phyloP scores from a whole-genome alignment of 1,139 yeast species.

The Pichia sp. region DNA sequence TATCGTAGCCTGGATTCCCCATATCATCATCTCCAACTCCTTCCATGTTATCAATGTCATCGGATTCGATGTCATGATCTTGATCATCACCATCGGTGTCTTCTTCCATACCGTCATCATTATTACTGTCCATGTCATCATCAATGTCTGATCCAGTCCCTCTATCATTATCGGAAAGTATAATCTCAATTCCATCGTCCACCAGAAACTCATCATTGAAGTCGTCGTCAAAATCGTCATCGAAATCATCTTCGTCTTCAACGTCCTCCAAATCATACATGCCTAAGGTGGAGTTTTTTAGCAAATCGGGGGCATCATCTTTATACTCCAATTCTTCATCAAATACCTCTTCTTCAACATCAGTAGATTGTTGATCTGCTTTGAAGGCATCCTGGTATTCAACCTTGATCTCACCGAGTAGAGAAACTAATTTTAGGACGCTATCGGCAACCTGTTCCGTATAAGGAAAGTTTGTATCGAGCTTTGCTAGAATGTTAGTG shows the following conservation, averaged over 20 bases:
- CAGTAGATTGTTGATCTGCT: slow-evolving; percentile 42
- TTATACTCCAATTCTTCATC: slow-evolving; percentile 53
- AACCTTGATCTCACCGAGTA: slow-evolving; percentile 59
- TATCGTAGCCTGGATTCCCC: slow-evolving; percentile 30
- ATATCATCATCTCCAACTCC: slow-evolving; percentile 53
- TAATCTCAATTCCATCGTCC: slow-evolving; percentile 29
- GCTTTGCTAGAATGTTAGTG: slow-evolving; percentile 52
- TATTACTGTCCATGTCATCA: slow-evolving; percentile 16
- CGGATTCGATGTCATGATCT: slow-evolving; percentile 50
- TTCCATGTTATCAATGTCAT: slow-evolving; percentile 28
- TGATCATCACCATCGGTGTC: slow-evolving; percentile 38
- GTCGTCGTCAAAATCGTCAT: slow-evolving; percentile 42
- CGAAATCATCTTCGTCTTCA: slow-evolving; percentile 51
- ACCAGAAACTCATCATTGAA: slow-evolving; percentile 30
- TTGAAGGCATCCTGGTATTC: slow-evolving; percentile 55
- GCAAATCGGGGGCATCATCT: slow-evolving; percentile 79
- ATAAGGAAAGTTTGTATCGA: slow-evolving; percentile 70
- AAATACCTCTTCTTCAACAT: slow-evolving; percentile 62
- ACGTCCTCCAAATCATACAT: slow-evolving; percentile 85
- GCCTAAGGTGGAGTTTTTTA: slow-evolving; percentile 84
- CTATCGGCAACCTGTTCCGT: slow-evolving; percentile 54
- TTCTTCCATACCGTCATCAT: slow-evolving; percentile 7
- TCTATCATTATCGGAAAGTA: slow-evolving; percentile 48
- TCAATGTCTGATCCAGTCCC: slow-evolving; percentile 16
- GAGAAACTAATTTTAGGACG: slow-evolving; percentile 57